These are phyloP conservation scores for Magnusiomyces paraingens DNA, from an alignment of 1,139 yeast species.

Conservation along the genomic window DNA sequence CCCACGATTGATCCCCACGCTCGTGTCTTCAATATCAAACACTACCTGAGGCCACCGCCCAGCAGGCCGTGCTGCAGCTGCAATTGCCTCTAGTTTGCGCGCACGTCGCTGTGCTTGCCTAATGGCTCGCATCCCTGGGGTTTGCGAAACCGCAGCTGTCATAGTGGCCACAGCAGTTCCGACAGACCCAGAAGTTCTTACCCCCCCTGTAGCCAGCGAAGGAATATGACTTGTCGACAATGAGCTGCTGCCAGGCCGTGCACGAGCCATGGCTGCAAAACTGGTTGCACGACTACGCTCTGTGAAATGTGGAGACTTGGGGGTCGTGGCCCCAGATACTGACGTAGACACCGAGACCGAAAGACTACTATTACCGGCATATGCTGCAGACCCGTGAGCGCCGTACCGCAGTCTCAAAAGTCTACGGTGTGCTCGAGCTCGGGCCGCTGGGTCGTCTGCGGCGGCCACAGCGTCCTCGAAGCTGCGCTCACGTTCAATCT, in stretches of 20 bases:
- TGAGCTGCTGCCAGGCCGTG: too few relatives aligned
- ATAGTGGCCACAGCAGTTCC: too few relatives aligned
- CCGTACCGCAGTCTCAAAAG: neutral
- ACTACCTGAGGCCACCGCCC: conserved; percentile 14
- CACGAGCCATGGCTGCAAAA: too few relatives aligned
- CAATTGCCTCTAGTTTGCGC: neutral
- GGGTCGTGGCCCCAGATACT: too few relatives aligned
- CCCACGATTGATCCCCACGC: conserved; percentile 10
- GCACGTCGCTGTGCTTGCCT: neutral
- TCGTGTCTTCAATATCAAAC: conserved; percentile 11
- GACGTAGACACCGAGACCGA: too few relatives aligned
- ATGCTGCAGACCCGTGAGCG: neutral
- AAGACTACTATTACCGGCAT: too few relatives aligned
- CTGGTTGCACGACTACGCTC: too few relatives aligned
- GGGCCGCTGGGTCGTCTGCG: neutral
- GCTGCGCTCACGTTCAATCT: conserved; percentile 1
- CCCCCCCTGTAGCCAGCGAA: neutral
- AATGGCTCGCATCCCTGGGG: neutral
- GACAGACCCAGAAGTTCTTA: neutral
- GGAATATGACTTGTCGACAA: too few relatives aligned
- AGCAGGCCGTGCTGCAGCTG: neutral
- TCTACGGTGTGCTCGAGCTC: neutral
- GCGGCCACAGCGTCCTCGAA: neutral
- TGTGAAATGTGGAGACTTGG: too few relatives aligned
- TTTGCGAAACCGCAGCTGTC: too few relatives aligned